Evolutionary conservation across 257 asterid species (phyloP).

Genomic region (Nicotiana otophora): DNA sequence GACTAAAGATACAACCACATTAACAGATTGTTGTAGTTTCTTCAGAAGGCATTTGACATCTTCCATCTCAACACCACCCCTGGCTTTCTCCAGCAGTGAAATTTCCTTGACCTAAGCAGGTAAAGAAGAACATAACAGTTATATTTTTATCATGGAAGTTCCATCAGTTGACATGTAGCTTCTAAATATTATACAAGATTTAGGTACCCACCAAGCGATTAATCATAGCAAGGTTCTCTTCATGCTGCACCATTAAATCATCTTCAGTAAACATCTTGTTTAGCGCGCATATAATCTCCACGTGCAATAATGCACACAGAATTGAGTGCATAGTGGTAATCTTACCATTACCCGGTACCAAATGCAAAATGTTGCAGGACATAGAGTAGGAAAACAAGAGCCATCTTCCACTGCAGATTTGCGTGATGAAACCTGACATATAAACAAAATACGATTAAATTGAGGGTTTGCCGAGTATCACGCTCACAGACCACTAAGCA

Average conservation of each 20-base stretch:
- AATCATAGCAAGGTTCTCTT: constrained; percentile 61
- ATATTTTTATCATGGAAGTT: background rate
- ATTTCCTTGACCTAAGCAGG: constrained; percentile 56
- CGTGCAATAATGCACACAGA: constrained; percentile 9
- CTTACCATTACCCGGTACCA: constrained; percentile 86
- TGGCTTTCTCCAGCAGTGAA: constrained; percentile 47
- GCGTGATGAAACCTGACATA: constrained; percentile 45
- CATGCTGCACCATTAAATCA: constrained; percentile 54
- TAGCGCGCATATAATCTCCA: background rate
- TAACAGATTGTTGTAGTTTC: constrained; percentile 60
- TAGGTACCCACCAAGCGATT: constrained; percentile 61
- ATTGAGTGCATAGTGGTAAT: background rate
- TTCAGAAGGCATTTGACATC: constrained; percentile 44
- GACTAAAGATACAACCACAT: constrained; percentile 58
- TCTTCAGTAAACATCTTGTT: constrained; percentile 22
- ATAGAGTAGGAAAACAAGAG: constrained; percentile 52
- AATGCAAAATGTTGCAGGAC: constrained; percentile 57
- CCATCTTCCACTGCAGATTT: constrained; percentile 38
- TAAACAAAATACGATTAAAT: constrained; percentile 8
- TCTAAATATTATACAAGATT: background rate
- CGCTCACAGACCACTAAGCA: constrained; percentile 11
- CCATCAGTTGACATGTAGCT: background rate
- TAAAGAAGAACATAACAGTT: background rate
- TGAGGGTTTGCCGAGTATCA: background rate
- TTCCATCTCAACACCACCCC: constrained; percentile 40